These are phyloP conservation scores for Grosmannia serpens DNA, from an alignment of 2,329 filamentous ascomycete species.

Conservation along the genomic window DNA sequence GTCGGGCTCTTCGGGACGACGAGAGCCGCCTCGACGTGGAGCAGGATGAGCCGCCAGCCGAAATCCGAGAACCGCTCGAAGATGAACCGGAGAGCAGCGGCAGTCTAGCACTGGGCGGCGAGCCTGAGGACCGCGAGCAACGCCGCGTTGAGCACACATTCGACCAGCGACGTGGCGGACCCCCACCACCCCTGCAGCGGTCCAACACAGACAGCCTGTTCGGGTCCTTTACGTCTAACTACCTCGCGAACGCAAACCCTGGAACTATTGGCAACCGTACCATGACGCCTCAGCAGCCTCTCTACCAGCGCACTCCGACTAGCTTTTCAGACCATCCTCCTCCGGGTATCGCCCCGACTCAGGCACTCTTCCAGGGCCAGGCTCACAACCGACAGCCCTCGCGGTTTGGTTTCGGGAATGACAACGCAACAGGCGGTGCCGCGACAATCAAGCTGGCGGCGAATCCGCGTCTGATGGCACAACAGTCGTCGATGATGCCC, in stretches of 20 bases:
- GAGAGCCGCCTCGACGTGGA: slow-evolving; percentile 40
- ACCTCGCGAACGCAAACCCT: slow-evolving; percentile 29
- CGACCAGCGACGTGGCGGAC: slow-evolving; percentile 51
- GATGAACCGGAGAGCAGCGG: slow-evolving; percentile 69
- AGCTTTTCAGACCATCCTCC: slow-evolving; percentile 41
- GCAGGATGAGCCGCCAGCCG: slow-evolving; percentile 32
- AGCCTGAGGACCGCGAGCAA: slow-evolving; percentile 70
- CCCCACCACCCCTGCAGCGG: slow-evolving; percentile 69
- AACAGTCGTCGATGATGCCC: slow-evolving; percentile 81
- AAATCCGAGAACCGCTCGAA: slow-evolving; percentile 43
- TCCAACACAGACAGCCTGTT: slow-evolving; percentile 41
- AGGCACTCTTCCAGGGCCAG: slow-evolving; percentile 41
- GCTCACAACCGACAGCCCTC: slow-evolving; percentile 76
- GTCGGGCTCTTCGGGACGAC: slow-evolving; percentile 65
- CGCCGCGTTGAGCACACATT: slow-evolving; percentile 37
- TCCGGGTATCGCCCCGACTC: slow-evolving; percentile 11
- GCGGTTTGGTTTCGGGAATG: slow-evolving; percentile 78
- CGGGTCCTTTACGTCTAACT: slow-evolving; percentile 37
- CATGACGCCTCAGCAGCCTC: slow-evolving; percentile 19
- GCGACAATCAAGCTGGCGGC: slow-evolving; percentile 64
- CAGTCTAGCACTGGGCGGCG: slow-evolving; percentile 81
- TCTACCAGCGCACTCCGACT: slow-evolving; percentile 53
- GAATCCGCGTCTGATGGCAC: slow-evolving; percentile 70
- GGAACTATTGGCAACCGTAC: slow-evolving; percentile 14
- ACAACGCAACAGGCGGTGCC: slow-evolving; percentile 47